These are phyloP conservation scores for Olyra latifolia DNA, from an alignment of 176 grass and related monocot species.

Conservation along the genomic window DNA sequence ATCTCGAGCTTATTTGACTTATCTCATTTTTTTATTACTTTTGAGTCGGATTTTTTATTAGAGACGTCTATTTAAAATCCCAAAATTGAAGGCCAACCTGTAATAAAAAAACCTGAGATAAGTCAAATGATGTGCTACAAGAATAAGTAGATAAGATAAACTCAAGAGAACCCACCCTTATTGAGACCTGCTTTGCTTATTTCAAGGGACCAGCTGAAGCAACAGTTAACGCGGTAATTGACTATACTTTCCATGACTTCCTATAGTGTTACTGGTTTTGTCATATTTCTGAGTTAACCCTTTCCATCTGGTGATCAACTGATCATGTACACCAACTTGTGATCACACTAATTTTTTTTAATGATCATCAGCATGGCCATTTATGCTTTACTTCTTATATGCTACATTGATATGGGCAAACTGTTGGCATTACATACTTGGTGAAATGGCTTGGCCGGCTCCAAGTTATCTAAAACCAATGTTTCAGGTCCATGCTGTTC, in stretches of 20 bases:
- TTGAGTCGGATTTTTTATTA: no score
- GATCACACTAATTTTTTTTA: neutral
- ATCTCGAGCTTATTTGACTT: no score
- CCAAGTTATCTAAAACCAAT: slow-evolving; percentile 16
- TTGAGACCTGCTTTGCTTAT: no score
- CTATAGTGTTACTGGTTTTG: neutral
- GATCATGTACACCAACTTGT: neutral
- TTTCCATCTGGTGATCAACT: neutral
- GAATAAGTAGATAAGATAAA: no score
- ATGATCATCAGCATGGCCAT: neutral
- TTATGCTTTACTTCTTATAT: neutral
- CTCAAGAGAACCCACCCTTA: no score
- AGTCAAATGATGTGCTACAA: no score
- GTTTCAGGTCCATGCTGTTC: slow-evolving; percentile 59
- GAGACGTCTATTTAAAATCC: no score
- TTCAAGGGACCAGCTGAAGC: slow-evolving; percentile 73
- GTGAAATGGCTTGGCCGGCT: neutral
- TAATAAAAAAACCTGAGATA: no score
- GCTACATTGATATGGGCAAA: neutral
- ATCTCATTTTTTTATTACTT: no score
- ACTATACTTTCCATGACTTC: neutral
- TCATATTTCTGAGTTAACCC: neutral
- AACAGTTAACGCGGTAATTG: slow-evolving; percentile 65
- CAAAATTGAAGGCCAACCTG: no score
- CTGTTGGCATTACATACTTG: neutral